Conservation (phyloP, 352 stramenopile species). For the Globisporangium rhizosaccharum region DNA sequence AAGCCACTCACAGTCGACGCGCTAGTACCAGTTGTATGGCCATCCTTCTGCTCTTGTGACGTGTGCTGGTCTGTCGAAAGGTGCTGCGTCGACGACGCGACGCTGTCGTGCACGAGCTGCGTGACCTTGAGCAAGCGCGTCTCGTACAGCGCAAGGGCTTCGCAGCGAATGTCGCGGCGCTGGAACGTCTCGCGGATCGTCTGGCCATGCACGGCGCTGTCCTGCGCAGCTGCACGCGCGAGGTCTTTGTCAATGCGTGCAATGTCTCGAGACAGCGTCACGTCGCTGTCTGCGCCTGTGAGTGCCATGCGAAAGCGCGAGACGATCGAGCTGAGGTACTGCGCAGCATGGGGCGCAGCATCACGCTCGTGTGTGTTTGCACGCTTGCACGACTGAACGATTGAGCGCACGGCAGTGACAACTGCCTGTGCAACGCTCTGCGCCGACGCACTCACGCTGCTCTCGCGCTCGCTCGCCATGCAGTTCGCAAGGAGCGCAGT, state of each 20-base stretch:
- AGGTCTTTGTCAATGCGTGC: constrained; percentile 47
- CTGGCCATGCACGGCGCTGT: constrained; percentile 57
- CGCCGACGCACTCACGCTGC: constrained; percentile 20
- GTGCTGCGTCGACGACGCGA: constrained; percentile 34
- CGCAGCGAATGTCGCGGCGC: constrained; percentile 66
- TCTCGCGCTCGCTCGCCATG: constrained; percentile 33
- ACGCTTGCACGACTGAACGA: constrained; percentile 15
- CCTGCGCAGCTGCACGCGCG: constrained; percentile 25
- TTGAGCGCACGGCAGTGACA: constrained; percentile 27
- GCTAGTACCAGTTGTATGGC: neutral
- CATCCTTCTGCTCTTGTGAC: constrained; percentile 6
- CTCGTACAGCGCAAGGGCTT: constrained; percentile 52
- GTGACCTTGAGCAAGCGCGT: constrained; percentile 31
- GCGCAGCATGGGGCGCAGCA: constrained; percentile 18
- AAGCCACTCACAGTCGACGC: neutral
- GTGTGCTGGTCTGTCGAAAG: constrained; percentile 14
- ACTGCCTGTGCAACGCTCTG: constrained; percentile 39
- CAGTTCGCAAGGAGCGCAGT: constrained; percentile 56
- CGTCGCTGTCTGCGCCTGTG: constrained; percentile 19
- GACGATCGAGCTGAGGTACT: constrained; percentile 50
- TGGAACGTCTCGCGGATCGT: constrained; percentile 77
- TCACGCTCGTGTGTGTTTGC: constrained; percentile 10
- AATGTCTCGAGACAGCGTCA: constrained; percentile 35
- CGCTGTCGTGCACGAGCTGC: constrained; percentile 32
- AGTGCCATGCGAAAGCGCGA: constrained; percentile 41